A percentile compares a stretch with the other conserved stretches of the same genome.
Evolutionary conservation across 768 basidiomycete genomes (phyloP).

Genomic region (Pholiota molesta): DNA sequence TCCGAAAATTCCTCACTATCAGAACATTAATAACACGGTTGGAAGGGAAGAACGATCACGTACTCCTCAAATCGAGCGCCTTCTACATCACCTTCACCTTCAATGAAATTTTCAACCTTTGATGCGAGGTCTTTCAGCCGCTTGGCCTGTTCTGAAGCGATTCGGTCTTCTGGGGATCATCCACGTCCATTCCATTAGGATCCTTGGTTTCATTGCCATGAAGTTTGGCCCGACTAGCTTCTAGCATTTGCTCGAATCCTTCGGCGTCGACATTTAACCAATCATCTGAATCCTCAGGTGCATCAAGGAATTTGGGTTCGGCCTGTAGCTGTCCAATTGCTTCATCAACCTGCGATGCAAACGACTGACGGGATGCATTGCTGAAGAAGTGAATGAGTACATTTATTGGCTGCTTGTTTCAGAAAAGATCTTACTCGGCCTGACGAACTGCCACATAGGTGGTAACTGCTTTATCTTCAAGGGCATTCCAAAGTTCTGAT

Average conservation of each 20-base stretch:
- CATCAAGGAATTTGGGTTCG: slow-evolving; percentile 22
- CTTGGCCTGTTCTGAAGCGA: slow-evolving; percentile 67
- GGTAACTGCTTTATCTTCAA: slow-evolving; percentile 71
- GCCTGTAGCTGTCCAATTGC: slow-evolving; percentile 53
- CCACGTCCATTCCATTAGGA: slow-evolving; percentile 54
- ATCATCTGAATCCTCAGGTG: slow-evolving; percentile 71
- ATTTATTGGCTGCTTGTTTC: neutral
- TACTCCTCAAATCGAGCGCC: slow-evolving; percentile 93
- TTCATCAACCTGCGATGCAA: slow-evolving; percentile 70
- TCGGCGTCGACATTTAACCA: slow-evolving; percentile 86
- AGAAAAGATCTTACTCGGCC: slow-evolving; percentile 59
- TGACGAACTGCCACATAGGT: slow-evolving; percentile 65
- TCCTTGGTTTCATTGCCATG: slow-evolving; percentile 17
- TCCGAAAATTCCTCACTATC: slow-evolving; percentile 72
- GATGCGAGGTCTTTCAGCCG: slow-evolving; percentile 76
- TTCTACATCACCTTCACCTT: slow-evolving; percentile 85
- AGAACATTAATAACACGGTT: slow-evolving; percentile 7
- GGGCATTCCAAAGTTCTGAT: slow-evolving; percentile 71
- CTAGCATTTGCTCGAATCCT: slow-evolving; percentile 76
- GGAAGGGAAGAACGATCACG: slow-evolving; percentile 30
- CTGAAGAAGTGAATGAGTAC: slow-evolving; percentile 31
- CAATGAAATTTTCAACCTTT: slow-evolving; percentile 89
- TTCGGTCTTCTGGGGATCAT: slow-evolving; percentile 48
- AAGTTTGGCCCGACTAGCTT: slow-evolving; percentile 39
- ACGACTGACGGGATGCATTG: slow-evolving; percentile 69